Conservation (phyloP, 2,329 filamentous ascomycete genomes). For the Simplicillium aogashimaense region DNA sequence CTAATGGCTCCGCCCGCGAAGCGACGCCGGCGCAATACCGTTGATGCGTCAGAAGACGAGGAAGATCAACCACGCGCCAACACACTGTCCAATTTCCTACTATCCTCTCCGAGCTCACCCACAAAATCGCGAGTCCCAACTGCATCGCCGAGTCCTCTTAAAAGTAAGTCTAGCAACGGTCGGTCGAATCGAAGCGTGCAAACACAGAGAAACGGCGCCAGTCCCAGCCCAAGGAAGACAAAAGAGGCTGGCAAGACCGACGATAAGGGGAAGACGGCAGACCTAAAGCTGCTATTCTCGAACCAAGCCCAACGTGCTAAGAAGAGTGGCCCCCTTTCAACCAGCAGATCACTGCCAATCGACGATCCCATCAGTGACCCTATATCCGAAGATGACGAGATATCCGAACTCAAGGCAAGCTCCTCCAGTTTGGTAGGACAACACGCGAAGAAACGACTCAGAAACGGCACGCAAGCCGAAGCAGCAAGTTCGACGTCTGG, state of each 20-base stretch:
- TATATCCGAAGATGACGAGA: slow-evolving; percentile 52
- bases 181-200: slow-evolving; percentile 14
- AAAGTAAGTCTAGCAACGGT: slow-evolving; percentile 15
- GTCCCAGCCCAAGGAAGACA: slow-evolving; percentile 27
- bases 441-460: slow-evolving; percentile 43
- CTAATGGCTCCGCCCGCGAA: slow-evolving; percentile 49
- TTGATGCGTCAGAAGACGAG: slow-evolving; percentile 40
- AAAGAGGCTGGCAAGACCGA: slow-evolving; percentile 27
- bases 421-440: slow-evolving; percentile 45
- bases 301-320: slow-evolving; percentile 45
- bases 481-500: slow-evolving; percentile 16
- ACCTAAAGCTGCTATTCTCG: slow-evolving; percentile 51
- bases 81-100: slow-evolving; percentile 42
- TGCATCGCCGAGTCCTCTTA: slow-evolving; percentile 31
- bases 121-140: slow-evolving; percentile 19
- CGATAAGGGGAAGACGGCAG: slow-evolving; percentile 43
- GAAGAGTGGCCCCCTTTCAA: slow-evolving; percentile 19
- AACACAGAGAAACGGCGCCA: slow-evolving; percentile 18
- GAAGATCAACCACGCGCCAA: slow-evolving; percentile 32
- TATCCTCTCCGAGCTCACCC: slow-evolving; percentile 39
- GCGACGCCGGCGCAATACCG: slow-evolving; percentile 47
- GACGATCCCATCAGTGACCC: slow-evolving; percentile 45
- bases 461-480: slow-evolving; percentile 19
- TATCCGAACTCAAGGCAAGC: slow-evolving; percentile 38
- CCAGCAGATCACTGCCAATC: slow-evolving; percentile 18